These are phyloP conservation scores for Comarum palustre DNA, from an alignment of 306 rosid species.

Conservation along the genomic window DNA sequence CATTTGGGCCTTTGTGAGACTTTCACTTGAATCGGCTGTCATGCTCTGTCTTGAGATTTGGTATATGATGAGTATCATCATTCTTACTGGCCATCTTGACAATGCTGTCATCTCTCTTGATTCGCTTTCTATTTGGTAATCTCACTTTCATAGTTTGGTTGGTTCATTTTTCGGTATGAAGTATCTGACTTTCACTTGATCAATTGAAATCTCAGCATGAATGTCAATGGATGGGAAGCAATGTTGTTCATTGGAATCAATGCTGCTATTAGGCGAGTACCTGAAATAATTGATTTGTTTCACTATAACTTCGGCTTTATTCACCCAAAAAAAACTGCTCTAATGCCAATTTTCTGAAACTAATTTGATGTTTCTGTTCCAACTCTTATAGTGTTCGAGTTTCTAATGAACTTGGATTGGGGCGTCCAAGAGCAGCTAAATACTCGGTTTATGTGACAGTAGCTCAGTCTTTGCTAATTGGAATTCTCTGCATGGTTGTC, in stretches of 20 bases:
- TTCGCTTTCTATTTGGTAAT: constrained; percentile 82
- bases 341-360: no score
- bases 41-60: constrained; percentile 94
- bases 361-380: background rate
- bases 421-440: constrained; percentile 76
- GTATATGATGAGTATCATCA: constrained; percentile 70
- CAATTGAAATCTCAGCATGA: constrained; percentile 52
- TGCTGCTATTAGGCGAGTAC: constrained; percentile 76
- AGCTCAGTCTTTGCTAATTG: constrained; percentile 63
- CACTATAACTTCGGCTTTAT: background rate
- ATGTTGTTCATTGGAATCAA: constrained; percentile 85
- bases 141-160: background rate
- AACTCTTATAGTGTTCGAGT: constrained; percentile 46
- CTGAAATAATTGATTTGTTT: background rate
- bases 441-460: constrained; percentile 65
- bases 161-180: background rate
- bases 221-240: constrained; percentile 67
- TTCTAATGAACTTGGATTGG: constrained; percentile 69
- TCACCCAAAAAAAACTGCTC: no score
- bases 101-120: constrained; percentile 71
- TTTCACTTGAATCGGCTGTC: constrained; percentile 85
- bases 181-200: background rate
- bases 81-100: constrained; percentile 73
- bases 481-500: constrained; percentile 48
- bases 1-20: constrained; percentile 75